Evolutionary conservation across 768 basidiomycete genomes (phyloP).

Genomic region (Cyclocybe aegerita): DNA sequence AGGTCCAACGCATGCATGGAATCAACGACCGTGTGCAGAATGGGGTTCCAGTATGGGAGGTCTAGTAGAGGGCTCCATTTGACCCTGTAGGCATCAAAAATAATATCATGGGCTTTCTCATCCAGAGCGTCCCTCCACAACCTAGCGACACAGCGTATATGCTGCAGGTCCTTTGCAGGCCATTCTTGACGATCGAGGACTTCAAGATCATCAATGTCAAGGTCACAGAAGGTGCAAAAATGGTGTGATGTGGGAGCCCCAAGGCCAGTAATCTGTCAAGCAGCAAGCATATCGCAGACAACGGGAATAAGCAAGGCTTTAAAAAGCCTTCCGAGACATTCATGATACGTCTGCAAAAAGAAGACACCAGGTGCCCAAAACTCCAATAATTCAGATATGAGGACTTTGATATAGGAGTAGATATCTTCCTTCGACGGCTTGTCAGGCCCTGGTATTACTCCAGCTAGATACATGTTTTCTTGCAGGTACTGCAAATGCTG

Average conservation of each 20-base stretch:
- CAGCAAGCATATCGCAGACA: conserved; percentile 32
- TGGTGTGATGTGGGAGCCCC: conserved; percentile 10
- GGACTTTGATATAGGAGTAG: conserved; percentile 30
- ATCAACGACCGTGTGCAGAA: not conserved
- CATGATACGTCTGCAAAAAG: conserved; percentile 21
- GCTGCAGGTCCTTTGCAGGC: conserved; percentile 7
- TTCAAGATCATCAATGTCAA: conserved; percentile 20
- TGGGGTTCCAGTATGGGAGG: conserved; percentile 1
- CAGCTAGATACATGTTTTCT: conserved; percentile 42
- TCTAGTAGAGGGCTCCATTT: not conserved
- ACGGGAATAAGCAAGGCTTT: conserved; percentile 29
- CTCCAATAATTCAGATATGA: conserved; percentile 33
- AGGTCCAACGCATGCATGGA: conserved; percentile 2
- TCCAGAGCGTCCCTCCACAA: no score
- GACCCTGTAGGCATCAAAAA: no score
- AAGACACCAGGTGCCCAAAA: conserved; percentile 31
- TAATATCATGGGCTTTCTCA: no score
- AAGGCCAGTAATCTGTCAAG: conserved; percentile 25
- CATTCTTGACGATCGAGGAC: conserved; percentile 13
- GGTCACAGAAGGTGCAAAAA: conserved; percentile 22
- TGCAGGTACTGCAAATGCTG: conserved; percentile 28
- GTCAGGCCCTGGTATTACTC: conserved; percentile 39
- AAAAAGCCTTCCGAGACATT: conserved; percentile 22
- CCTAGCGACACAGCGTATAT: conserved; percentile 10
- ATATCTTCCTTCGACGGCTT: conserved; percentile 32